Evolutionary conservation across 331 rosid species (phyloP), one percentile per base, ranked within the genome.

Genomic region (Phaseolus coccineus): DNA sequence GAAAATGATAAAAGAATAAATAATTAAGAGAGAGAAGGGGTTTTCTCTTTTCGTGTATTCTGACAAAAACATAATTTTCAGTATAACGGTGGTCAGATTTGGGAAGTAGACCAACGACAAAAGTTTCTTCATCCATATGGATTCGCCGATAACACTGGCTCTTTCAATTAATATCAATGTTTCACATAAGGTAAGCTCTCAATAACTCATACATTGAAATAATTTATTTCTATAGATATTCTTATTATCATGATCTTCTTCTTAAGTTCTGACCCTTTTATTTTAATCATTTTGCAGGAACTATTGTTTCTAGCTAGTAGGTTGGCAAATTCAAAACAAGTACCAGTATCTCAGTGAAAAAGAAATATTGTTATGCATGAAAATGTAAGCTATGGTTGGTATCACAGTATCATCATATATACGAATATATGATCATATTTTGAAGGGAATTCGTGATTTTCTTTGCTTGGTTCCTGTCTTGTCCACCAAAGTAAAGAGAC

Each of bases 61-160:
- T 77, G 69, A 69, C 84, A 73, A 75, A 78, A 55, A 74, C 47
- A 62, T 88, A 68, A 76, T 85, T 88, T 87, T 92, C 94, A 94
- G 97, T 89, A 82, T 61, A 68, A 33, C 75, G 87, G 81, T 52
- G 84, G 77, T 79, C 77, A 86, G n/a, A 82, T 87, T 73, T 91
- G 97, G 97, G 95, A 89, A n/a, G 71, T 22, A 73, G 97, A 92
- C 58, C 94, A 89, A 44, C 84, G 91, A 83, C 94, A 90, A 79
- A 90, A 67, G 86, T 74, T 89, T 88, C 91, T 81, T 69, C 80
- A 72, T 83, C 86, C 92, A 74, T 87, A 84, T 82, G 91, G 84
- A 69, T 81, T 84, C 65, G 76, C 73, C 89, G 84, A 81, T 87
- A 82, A 89, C 83, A 76, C 82, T 68, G 80, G 88, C 69, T 86